Evolutionary conservation across 1,284 basidiomycete genomes (phyloP), one percentile per base, ranked within the genome.

Genomic region (Pseudozyma sp.): DNA sequence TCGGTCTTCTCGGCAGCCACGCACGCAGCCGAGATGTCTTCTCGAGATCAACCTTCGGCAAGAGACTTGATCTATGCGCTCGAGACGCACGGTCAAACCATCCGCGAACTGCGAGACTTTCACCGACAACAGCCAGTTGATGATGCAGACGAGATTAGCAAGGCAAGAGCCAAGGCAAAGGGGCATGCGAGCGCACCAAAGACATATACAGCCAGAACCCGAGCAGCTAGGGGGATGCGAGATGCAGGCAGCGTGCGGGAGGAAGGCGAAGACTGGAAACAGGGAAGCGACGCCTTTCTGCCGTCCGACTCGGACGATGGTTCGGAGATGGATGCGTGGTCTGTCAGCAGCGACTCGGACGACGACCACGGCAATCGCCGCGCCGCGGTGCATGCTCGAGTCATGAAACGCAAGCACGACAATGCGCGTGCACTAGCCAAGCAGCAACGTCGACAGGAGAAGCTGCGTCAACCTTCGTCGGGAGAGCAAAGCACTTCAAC

Each of bases 221-320:
- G 24, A 24, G 24, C 24, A 24, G 24, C 24, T 24, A 24, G 24
- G 24, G 2, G 24, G 24, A 24, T 24, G 4, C 24, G 24, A 24
- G 24, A 24, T 24, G 24, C 24, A 24, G 24, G 24, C 24, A 24
- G 24, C 4, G 24, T 24, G 4, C 24, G 24, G 24, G 24, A 24
- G 37, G 24, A 30, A 8, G 31, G 40, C 17, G 51, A 43, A 10
- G 34, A 33, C 46, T 73, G 70, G 68, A 49, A 47, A 29, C 51
- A 66, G 19, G 62, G 49, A 0, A 64, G 52, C 31, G 50, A 43
- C 4, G 34, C 59, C 4, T 76, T 80, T 48, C 51, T 80, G 3
- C 70, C 75, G 0, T 80, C 75, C 9, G 72, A 78, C 31, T 70
- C 65, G 39, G 70, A 78, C n/a, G 54, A 59, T 9, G 68, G 75